Evolutionary conservation across 768 basidiomycete species (phyloP), one percentile per base, ranked within the genome.

Genomic region (Mycena maculata): DNA sequence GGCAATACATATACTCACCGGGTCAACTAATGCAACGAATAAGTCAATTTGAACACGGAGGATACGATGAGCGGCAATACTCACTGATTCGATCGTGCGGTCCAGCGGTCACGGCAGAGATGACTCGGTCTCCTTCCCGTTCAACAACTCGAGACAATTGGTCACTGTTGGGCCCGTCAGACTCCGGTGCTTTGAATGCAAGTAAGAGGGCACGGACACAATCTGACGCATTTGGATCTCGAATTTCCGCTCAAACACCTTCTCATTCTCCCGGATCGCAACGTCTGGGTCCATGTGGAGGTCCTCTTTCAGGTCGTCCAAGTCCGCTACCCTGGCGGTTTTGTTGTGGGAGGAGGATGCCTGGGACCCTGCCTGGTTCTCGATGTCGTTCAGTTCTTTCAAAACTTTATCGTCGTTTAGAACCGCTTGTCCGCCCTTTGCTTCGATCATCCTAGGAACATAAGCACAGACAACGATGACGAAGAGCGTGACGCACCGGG

Each of bases 231-330:
- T 68, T 58, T 79, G 78, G 30, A 80, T 65, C 28, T 71, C 75
- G 54, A 80, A 75, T 59, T 81, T 81, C 15, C 75, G 73, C 12
- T 73, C 67, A 55, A 81, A 82, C 2, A 71, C 44, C 12, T 63
- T 60, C 60, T 77, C 65, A 60, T 80, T 80, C 25, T 73, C 66
- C 41, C 66, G 33, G 42, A 80, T 60, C 1, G 76, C 74, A 7
- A 56, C 18, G 20, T 77, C 74, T 8, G 68, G 64, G 18, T 76
- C 74, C 20, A 75, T 72, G 18, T 61, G 60, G 6, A 80, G 62
- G 15, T 78, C 77, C 1, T 69, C 42, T 36, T 71, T 68, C 28
- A 77, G 62, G 9, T 65, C 68, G 0, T 60, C 65, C 2, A 73
- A 12, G 49, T 58, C 56, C 39, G 45, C 15, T 2, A 56, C 12